These are phyloP conservation scores for Pittosporum tobira DNA, from an alignment of 129 eudicot species.

Conservation along the genomic window DNA sequence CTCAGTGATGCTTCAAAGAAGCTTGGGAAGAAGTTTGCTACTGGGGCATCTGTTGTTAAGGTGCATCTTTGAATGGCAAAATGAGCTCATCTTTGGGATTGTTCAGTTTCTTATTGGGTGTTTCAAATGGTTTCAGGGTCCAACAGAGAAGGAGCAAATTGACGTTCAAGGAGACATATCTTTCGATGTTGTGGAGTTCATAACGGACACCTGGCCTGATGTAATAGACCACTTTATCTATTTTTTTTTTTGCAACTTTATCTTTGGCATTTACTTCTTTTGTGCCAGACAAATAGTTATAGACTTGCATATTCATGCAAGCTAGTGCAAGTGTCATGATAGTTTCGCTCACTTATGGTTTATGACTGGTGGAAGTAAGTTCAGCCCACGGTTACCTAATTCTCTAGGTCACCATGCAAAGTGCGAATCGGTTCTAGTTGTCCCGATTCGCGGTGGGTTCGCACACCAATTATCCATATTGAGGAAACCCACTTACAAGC, in stretches of 20 bases:
- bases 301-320: too few relatives aligned
- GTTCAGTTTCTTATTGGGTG: neutral
- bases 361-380: too few relatives aligned
- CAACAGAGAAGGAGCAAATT: constrained; percentile 96
- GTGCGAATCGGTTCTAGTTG: too few relatives aligned
- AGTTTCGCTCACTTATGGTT: too few relatives aligned
- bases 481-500: too few relatives aligned
- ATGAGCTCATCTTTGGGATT: neutral
- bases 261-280: too few relatives aligned
- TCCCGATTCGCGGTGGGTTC: too few relatives aligned
- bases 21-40: constrained; percentile 99
- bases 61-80: constrained; percentile 25
- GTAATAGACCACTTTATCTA: constrained; percentile 27
- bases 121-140: constrained; percentile 50
- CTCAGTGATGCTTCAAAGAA: constrained; percentile 96
- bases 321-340: too few relatives aligned
- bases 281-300: too few relatives aligned
- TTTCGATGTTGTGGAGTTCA: constrained; percentile 85
- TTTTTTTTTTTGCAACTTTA: neutral
- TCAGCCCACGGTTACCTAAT: too few relatives aligned
- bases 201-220: constrained; percentile 94
- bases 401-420: too few relatives aligned
- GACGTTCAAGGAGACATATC: constrained; percentile 99
- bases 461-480: too few relatives aligned
- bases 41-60: constrained; percentile 98